Conservation (phyloP, 139 green algal genomes). For the Micractinium sp. region DNA sequence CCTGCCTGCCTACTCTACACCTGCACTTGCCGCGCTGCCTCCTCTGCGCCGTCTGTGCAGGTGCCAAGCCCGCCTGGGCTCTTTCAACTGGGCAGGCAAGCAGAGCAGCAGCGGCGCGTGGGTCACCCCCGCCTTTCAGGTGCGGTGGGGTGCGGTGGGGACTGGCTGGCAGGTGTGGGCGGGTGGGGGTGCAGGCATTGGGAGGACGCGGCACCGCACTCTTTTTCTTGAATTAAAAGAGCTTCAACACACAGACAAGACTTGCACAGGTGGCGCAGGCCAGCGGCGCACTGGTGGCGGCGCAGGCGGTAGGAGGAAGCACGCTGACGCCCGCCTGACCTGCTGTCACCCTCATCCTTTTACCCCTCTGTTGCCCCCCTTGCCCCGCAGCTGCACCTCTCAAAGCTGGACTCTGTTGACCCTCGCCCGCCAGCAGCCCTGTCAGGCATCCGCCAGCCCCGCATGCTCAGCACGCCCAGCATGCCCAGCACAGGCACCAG, state of each 20-base stretch:
- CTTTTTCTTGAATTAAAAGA: too few relatives aligned
- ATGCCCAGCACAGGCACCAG: too few relatives aligned
- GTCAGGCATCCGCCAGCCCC: constrained; percentile 21
- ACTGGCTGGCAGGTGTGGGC: too few relatives aligned
- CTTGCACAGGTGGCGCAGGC: too few relatives aligned
- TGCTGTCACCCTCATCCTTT: background rate
- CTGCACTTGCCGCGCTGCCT: background rate
- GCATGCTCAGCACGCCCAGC: constrained; percentile 22
- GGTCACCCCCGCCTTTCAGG: constrained; percentile 82
- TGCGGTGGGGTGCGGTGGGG: too few relatives aligned
- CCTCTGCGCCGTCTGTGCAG: constrained; percentile 5
- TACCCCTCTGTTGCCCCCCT: constrained; percentile 71
- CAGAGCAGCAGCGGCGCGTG: constrained; percentile 58
- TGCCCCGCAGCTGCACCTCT: constrained; percentile 75
- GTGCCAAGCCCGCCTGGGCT: constrained; percentile 74
- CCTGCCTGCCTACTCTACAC: too few relatives aligned
- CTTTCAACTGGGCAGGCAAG: constrained; percentile 86
- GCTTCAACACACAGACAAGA: too few relatives aligned
- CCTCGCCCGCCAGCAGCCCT: background rate
- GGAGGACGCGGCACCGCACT: background rate
- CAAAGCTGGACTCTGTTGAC: constrained; percentile 59
- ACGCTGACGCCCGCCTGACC: background rate
- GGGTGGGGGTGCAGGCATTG: background rate
- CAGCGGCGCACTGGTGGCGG: too few relatives aligned
- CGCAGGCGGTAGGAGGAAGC: background rate